Percentiles rank a stretch among this genome's conserved stretches.
phyloP scores from a whole-genome alignment of 2,329 filamentous ascomycete genomes.

The Bisporella sp. region DNA sequence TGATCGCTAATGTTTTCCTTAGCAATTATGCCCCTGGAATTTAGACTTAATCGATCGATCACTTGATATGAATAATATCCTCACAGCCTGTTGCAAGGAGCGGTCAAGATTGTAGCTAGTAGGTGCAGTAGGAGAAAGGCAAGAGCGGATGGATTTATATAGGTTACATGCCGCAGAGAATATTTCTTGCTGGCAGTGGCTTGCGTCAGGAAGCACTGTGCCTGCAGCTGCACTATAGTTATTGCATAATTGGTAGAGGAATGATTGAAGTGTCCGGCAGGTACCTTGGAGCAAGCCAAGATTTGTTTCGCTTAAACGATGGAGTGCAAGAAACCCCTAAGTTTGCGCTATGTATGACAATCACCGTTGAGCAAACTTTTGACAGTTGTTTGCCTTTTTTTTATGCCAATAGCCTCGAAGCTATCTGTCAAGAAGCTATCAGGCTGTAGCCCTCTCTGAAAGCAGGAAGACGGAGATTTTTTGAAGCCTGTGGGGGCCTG shows the following conservation, averaged over 20 bases:
- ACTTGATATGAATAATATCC: not conserved
- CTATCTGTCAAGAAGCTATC: slow-evolving; percentile 19
- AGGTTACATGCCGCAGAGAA: slow-evolving; percentile 1
- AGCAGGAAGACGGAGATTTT: slow-evolving; percentile 13
- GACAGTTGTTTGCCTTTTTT: slow-evolving; percentile 19
- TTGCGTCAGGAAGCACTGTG: slow-evolving; percentile 2
- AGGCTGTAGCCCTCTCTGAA: slow-evolving; percentile 11
- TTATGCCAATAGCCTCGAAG: slow-evolving; percentile 13
- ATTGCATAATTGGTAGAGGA: slow-evolving; percentile 9
- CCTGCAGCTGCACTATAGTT: slow-evolving; percentile 9
- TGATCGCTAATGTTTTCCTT: not conserved
- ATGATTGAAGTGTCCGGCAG: slow-evolving; percentile 6
- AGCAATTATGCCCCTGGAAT: not conserved
- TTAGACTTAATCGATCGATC: not conserved
- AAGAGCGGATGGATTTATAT: slow-evolving; percentile 1
- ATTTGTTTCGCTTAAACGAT: slow-evolving; percentile 1
- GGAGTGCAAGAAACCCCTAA: slow-evolving; percentile 12
- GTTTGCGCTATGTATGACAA: slow-evolving; percentile 18
- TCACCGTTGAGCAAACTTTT: slow-evolving; percentile 10
- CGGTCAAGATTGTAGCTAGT: not conserved
- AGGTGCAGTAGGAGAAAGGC: not conserved
- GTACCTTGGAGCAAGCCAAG: slow-evolving; percentile 1
- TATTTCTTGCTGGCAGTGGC: slow-evolving; percentile 1
- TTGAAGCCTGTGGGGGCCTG: not conserved
- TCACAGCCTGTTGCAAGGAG: not conserved